Percentiles rank a stretch among this genome's conserved stretches.
Evolutionary conservation across 257 asterid species (phyloP).

Genomic region (Solanum chiquidenum): DNA sequence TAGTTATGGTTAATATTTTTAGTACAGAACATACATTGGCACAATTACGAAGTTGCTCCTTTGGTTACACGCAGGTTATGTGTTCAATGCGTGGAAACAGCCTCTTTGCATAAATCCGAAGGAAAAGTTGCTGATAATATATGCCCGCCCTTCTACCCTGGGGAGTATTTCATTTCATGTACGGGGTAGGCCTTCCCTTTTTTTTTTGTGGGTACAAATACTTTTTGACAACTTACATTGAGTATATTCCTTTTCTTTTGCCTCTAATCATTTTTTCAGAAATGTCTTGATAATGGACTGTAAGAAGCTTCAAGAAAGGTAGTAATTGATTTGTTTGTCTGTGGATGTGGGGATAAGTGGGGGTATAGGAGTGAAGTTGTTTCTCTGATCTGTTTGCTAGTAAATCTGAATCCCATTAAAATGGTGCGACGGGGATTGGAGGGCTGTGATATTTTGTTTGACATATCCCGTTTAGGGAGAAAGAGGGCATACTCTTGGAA

Average conservation of each 20-base stretch:
- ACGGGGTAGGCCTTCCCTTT: neutral
- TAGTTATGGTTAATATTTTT: neutral
- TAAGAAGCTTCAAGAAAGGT: neutral
- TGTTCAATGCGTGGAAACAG: neutral
- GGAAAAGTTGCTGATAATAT: neutral
- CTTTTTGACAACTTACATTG: neutral
- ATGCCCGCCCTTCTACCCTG: neutral
- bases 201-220: neutral
- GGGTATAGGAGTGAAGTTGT: neutral
- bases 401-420: neutral
- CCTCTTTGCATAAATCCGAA: neutral
- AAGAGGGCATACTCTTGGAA: neutral
- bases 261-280: neutral
- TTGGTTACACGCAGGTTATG: neutral
- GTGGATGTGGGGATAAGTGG: neutral
- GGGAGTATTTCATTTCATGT: neutral
- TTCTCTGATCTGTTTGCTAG: neutral
- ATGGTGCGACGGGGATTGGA: neutral
- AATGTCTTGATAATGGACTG: neutral
- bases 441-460: neutral
- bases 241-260: neutral
- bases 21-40: neutral
- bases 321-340: neutral
- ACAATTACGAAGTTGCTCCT: neutral
- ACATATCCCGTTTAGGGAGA: neutral